A percentile compares a stretch with the other conserved stretches of the same genome.
Conservation (phyloP, 176 grass and related monocot genomes). For the Poa pratensis region DNA sequence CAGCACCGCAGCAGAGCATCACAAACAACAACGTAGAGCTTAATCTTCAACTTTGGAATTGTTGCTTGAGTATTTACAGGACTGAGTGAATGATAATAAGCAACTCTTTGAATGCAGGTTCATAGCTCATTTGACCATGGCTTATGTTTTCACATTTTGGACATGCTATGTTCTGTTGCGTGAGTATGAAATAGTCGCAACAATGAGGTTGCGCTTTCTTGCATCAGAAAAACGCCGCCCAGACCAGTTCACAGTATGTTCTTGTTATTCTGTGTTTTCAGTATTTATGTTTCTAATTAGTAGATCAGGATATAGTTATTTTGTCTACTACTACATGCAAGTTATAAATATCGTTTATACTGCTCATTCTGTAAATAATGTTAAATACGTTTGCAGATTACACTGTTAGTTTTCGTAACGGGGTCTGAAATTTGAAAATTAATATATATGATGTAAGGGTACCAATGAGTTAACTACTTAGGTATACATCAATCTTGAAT, state of each 20-base stretch:
- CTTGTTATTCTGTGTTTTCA: conserved; percentile 29
- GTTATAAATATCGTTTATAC: background rate
- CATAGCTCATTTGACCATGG: conserved; percentile 74
- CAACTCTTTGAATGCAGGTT: conserved; percentile 68
- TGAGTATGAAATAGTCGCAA: conserved; percentile 84
- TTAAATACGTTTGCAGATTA: background rate
- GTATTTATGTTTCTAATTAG: conserved; percentile 27
- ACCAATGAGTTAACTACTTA: background rate
- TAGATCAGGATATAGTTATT: conserved; percentile 32
- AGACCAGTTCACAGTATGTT: conserved; percentile 93
- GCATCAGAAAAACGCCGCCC: conserved; percentile 87
- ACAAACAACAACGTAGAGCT: background rate
- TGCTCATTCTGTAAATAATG: conserved; percentile 13
- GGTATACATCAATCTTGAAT: background rate
- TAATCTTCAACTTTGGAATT: conserved; percentile 28
- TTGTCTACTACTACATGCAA: background rate
- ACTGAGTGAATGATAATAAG: conserved; percentile 6
- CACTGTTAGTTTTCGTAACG: background rate
- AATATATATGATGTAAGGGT: background rate
- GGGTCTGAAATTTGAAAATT: background rate
- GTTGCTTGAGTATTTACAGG: conserved; percentile 26
- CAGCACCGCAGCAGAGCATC: background rate
- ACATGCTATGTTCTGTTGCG: conserved; percentile 84
- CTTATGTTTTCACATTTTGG: conserved; percentile 98
- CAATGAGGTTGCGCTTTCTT: conserved; percentile 91